Evolutionary conservation across 225 moss, liverwort and hornwort genomes (phyloP), one percentile per base, ranked within the genome.

Genomic region (Ulota crispa): DNA sequence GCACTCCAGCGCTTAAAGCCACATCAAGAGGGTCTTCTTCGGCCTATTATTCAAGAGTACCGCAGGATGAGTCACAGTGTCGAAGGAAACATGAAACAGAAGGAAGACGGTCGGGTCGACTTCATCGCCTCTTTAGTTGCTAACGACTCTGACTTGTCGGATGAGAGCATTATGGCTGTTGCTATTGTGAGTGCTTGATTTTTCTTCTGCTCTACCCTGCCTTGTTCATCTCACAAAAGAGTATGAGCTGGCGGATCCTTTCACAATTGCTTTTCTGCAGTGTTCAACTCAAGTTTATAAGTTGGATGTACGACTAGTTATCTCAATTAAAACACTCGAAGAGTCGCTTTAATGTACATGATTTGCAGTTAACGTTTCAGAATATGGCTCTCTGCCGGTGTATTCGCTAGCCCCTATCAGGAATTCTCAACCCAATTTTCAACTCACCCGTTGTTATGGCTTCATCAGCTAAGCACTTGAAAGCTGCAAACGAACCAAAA

Each of bases 101-200:
- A 86, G 84, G 84, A 86, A 80, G 89, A 82, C 43, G 87, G 66
- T 54, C 87, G 84, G 3, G 57, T 85, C 68, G 87, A 87, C 80
- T 87, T 89, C 87, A 89, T 89, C 66, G 85, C 87, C 66, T 69
- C 89, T 42, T 73, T 89, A 77, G 80, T 89, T 65, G 80, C 87
- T 27, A 76, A 85, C 61, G 80, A 87, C 70, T 70, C 79, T 71
- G 85, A 78, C 80, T 72, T 89, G 68, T 85, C 89, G 23, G 85
- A 89, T 81, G 87, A 89, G 50, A 83, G 71, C 69, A 87, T 89
- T 55, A 89, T 84, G 83, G 89, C 89, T 73, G 80, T 89, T 34
- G 87, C 89, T n/a, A 89, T 89, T 66, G 89, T 87, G 66, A 87
- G 89, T 85, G 55, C 30, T 53, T n/a, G 19, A 61, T 37, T 50